These are phyloP conservation scores for Aureobasidium sp. DNA, from an alignment of 2,329 filamentous ascomycete species.

Conservation along the genomic window DNA sequence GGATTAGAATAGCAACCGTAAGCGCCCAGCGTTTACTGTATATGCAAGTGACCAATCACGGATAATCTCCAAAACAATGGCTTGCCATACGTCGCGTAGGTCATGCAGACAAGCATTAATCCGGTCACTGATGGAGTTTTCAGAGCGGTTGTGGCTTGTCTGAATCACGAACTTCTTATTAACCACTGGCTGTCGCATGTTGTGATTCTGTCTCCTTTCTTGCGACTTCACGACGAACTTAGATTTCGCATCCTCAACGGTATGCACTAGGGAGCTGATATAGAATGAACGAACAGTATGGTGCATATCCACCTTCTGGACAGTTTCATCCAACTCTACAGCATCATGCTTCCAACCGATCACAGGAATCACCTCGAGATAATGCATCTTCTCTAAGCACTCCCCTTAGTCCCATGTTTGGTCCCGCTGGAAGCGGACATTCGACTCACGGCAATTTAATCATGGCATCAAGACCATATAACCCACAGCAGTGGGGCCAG, in stretches of 20 bases:
- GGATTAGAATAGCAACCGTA: conserved; percentile 10
- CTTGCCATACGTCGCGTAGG: not conserved
- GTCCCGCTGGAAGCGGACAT: conserved; percentile 18
- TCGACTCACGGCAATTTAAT: conserved; percentile 21
- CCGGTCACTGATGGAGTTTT: not conserved
- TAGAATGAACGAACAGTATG: conserved; percentile 13
- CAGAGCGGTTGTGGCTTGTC: conserved; percentile 5
- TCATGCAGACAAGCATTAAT: not conserved
- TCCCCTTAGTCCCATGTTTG: conserved; percentile 22
- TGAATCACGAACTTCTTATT: not conserved
- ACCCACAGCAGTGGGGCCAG: conserved; percentile 42
- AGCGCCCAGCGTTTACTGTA: conserved; percentile 6
- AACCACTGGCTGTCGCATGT: conserved; percentile 2
- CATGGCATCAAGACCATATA: conserved; percentile 31
- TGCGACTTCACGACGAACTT: not conserved
- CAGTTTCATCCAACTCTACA: conserved; percentile 15
- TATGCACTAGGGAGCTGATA: not conserved
- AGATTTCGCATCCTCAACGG: not conserved
- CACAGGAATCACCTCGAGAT: conserved; percentile 13
- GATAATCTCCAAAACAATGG: not conserved
- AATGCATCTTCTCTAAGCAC: conserved; percentile 17
- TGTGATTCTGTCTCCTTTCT: not conserved
- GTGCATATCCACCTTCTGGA: not conserved
- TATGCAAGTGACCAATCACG: conserved; percentile 2
- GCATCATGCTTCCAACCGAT: conserved; percentile 26